Percentiles rank a stretch among this genome's conserved stretches.
Evolutionary conservation across 2,329 filamentous ascomycete species (phyloP).

Genomic region (Mariannaea elegans): DNA sequence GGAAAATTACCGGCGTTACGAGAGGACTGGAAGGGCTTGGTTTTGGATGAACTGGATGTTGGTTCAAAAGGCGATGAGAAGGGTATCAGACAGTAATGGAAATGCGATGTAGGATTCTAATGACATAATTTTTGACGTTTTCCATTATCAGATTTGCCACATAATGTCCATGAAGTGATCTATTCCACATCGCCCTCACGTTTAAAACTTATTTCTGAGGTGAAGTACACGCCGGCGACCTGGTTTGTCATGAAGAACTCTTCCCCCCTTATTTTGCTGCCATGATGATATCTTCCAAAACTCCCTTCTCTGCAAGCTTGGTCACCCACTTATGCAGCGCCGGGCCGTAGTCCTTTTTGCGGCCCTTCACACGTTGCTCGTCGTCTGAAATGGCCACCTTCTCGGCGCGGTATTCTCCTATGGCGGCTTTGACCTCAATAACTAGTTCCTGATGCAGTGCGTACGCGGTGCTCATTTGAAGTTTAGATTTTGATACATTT

Average conservation of each 20-base stretch:
- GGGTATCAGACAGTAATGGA: not conserved
- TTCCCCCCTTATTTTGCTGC: conserved; percentile 27
- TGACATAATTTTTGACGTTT: too few relatives aligned
- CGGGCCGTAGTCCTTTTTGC: conserved; percentile 74
- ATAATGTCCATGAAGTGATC: too few relatives aligned
- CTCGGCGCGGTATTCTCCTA: conserved; percentile 60
- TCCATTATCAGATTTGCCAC: too few relatives aligned
- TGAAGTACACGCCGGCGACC: too few relatives aligned
- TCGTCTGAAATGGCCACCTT: conserved; percentile 55
- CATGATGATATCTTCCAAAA: conserved; percentile 57
- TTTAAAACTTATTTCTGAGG: not conserved
- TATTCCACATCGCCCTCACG: too few relatives aligned
- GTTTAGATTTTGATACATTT: conserved; percentile 18
- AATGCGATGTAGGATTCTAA: too few relatives aligned
- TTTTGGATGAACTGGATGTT: not conserved
- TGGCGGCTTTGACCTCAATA: conserved; percentile 52
- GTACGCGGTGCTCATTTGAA: conserved; percentile 41
- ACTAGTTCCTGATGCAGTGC: conserved; percentile 51
- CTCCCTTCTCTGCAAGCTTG: conserved; percentile 72
- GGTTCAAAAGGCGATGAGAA: too few relatives aligned
- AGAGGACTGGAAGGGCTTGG: not conserved
- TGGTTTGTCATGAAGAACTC: too few relatives aligned
- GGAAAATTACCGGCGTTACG: not conserved
- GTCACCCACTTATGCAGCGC: conserved; percentile 75
- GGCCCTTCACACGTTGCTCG: conserved; percentile 60